These are phyloP conservation scores for Podosphaera fusca DNA, from an alignment of 2,329 filamentous ascomycete genomes.

Conservation along the genomic window DNA sequence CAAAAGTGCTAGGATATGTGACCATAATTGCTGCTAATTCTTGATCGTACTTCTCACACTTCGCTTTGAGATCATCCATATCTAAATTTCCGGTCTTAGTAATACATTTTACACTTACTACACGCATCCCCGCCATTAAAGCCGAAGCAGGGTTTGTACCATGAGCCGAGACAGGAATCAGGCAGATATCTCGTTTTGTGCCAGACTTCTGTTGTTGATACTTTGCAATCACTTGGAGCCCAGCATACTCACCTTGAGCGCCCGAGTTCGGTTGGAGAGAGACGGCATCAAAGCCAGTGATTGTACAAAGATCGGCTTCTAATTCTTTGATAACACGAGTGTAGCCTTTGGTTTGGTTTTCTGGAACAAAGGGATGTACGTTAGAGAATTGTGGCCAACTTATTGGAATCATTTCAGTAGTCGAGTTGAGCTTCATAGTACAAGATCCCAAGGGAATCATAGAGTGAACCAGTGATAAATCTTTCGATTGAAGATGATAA, in stretches of 20 bases:
- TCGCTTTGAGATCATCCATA: conserved; percentile 60
- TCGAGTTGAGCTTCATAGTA: conserved; percentile 95
- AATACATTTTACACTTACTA: conserved; percentile 82
- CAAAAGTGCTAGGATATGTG: conserved; percentile 86
- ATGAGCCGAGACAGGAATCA: conserved; percentile 88
- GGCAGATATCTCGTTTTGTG: conserved; percentile 65
- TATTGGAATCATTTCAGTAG: conserved; percentile 77
- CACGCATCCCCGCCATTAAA: conserved; percentile 87
- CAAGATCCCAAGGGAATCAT: conserved; percentile 96
- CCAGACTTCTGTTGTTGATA: conserved; percentile 48
- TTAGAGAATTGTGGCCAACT: conserved; percentile 54
- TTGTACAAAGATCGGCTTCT: conserved; percentile 51
- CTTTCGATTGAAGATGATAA: conserved; percentile 77
- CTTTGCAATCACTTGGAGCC: conserved; percentile 67
- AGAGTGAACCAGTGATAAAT: conserved; percentile 79
- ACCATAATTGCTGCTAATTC: conserved; percentile 88
- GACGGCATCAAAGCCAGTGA: conserved; percentile 77
- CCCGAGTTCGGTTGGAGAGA: conserved; percentile 90
- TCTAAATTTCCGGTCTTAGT: conserved; percentile 72
- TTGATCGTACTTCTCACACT: conserved; percentile 70
- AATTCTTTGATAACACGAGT: conserved; percentile 45
- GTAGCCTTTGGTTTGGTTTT: conserved; percentile 43
- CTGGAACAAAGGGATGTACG: conserved; percentile 59
- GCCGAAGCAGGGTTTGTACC: conserved; percentile 91
- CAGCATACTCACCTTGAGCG: conserved; percentile 85